Evolutionary conservation across 805 yeast genomes (phyloP), one percentile per base, ranked within the genome.

Genomic region (Peterozyma toletana): DNA sequence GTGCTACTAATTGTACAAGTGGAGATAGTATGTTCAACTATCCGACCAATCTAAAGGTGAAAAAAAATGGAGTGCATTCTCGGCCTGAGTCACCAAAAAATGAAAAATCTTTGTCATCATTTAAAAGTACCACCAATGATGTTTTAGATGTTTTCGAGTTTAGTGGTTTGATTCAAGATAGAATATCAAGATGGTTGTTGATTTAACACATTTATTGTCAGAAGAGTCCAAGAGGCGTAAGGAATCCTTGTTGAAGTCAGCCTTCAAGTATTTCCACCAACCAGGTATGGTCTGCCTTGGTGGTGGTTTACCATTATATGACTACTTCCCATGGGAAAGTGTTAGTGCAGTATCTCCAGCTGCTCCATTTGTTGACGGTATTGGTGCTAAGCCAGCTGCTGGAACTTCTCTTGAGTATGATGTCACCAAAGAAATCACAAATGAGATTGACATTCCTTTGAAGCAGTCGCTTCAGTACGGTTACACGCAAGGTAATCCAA

Each of bases 241-340:
- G 40, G 78, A 83, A 33, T 88, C 96, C 11, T 83, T 87, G 11
- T 74, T 91, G 64, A 91, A 93, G 67, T 67, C 78, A 35, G 95
- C 95, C 14, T 87, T 91, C 71, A 80, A 79, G 59, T 83, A 85
- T 68, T 83, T 70, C 57, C 68, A 70, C 37, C 73, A 77, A 50
- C 96, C 96, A 33, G 78, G 82, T 43, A 71, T 93, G 58, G 80
- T 88, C 45, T 90, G 89, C 60, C 75, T 91, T 44, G 98, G 97
- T 44, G 99, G 98, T 55, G 99, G 99, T 7, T 75, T 91, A 54
- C 99, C 99, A 11, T 68, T 87, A 60, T 69, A 96, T 18, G 91
- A 85, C 50, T 85, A 86, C 65, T 91, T 91, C 76, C 98, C 99
- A 37, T 87, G 91, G 75, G 87, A 89, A 55, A 77, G 78, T 51